A percentile compares a stretch with the other conserved stretches of the same genome.
Conservation (phyloP, 164 flowering plant genomes). For the Euptelea pleiosperma region DNA sequence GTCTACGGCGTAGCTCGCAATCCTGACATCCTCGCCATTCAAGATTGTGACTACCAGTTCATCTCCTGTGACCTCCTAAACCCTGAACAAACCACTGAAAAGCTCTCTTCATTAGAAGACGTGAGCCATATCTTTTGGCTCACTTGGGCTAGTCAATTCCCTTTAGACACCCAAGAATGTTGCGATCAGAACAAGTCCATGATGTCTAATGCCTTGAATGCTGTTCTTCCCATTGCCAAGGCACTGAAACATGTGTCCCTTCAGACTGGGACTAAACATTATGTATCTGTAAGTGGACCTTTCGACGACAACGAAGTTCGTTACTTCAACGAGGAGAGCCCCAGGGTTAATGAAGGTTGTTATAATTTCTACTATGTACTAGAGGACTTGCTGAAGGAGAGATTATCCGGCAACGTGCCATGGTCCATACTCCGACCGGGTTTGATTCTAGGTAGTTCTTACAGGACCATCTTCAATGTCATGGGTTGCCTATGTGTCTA, state of each 20-base stretch:
- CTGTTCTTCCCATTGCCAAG: slow-evolving; percentile 46
- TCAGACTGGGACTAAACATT: slow-evolving; percentile 86
- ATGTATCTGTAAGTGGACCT: slow-evolving; percentile 40
- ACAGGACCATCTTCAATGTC: slow-evolving; percentile 53
- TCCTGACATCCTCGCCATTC: slow-evolving; percentile 17
- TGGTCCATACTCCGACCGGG: slow-evolving; percentile 92
- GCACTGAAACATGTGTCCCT: slow-evolving; percentile 67
- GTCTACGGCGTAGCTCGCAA: slow-evolving; percentile 71
- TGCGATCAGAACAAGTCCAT: slow-evolving; percentile 62
- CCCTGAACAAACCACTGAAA: slow-evolving; percentile 37
- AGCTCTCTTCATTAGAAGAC: slow-evolving; percentile 44
- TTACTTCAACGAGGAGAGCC: slow-evolving; percentile 54
- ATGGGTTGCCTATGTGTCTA: slow-evolving; percentile 75
- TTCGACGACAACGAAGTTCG: slow-evolving; percentile 1
- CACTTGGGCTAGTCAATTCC: slow-evolving; percentile 74
- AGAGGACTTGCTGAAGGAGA: slow-evolving; percentile 70
- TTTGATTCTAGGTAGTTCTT: slow-evolving; percentile 60
- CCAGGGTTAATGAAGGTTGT: slow-evolving; percentile 35
- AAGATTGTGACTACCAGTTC: slow-evolving; percentile 40
- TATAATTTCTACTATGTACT: slow-evolving; percentile 62
- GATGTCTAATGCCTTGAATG: slow-evolving; percentile 66
- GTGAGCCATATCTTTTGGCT: slow-evolving; percentile 85
- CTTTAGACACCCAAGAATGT: slow-evolving; percentile 47
- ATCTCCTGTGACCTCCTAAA: slow-evolving; percentile 73
- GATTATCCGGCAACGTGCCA: slow-evolving; percentile 30